phyloP scores from a whole-genome alignment of 768 basidiomycete genomes.

The Pleurotus salmoneostramineus region DNA sequence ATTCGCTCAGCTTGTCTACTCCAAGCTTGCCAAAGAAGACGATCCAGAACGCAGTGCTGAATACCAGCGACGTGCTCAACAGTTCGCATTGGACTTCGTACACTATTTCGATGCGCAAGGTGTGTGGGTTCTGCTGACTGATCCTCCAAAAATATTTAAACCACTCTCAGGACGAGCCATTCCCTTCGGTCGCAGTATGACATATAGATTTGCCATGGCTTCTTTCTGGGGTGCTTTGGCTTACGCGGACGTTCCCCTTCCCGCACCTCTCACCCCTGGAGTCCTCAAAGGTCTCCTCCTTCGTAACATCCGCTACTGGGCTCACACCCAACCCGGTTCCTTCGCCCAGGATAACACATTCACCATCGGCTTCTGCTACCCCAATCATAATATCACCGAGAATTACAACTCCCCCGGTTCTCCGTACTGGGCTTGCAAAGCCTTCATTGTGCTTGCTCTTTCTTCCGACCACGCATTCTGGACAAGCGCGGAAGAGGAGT shows the following conservation, averaged over 20 bases:
- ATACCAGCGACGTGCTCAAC: slow-evolving; percentile 57
- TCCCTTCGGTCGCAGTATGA: slow-evolving; percentile 73
- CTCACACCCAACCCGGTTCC: slow-evolving; percentile 51
- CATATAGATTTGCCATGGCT: slow-evolving; percentile 80
- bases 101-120: slow-evolving; percentile 76
- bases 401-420: slow-evolving; percentile 80
- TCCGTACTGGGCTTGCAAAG: slow-evolving; percentile 81
- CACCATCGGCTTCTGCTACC: slow-evolving; percentile 68
- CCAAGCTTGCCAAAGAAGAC: slow-evolving; percentile 56
- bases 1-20: slow-evolving; percentile 68
- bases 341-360: slow-evolving; percentile 63
- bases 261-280: slow-evolving; percentile 71
- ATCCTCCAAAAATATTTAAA: neutral
- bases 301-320: slow-evolving; percentile 72
- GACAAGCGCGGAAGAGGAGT: slow-evolving; percentile 61
- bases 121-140: slow-evolving; percentile 18
- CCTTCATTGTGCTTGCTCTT: slow-evolving; percentile 63
- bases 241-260: slow-evolving; percentile 65
- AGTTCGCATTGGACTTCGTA: slow-evolving; percentile 67
- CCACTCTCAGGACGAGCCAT: slow-evolving; percentile 55
- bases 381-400: slow-evolving; percentile 72
- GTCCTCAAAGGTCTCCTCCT: slow-evolving; percentile 70
- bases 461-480: slow-evolving; percentile 72
- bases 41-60: slow-evolving; percentile 64
- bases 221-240: slow-evolving; percentile 76